A percentile compares a stretch with the other conserved stretches of the same genome.
Conservation (phyloP, 1,139 yeast species). For the Spathaspora sp. region DNA sequence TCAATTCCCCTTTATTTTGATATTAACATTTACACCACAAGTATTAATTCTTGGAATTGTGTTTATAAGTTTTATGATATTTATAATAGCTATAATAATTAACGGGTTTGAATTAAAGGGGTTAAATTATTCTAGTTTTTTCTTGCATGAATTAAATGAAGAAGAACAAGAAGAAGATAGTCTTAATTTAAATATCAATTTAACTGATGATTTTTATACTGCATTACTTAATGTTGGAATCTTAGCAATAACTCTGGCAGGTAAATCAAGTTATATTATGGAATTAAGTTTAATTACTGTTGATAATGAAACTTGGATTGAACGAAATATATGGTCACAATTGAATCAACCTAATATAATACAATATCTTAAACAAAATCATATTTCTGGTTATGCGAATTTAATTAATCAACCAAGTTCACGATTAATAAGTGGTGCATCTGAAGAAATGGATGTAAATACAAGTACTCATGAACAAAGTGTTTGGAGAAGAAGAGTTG, state of each 20-base stretch:
- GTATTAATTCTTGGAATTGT: slow-evolving; percentile 51
- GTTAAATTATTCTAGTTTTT: slow-evolving; percentile 49
- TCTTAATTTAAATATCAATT: slow-evolving; percentile 24
- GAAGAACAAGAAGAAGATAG: slow-evolving; percentile 39
- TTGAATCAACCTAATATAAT: slow-evolving; percentile 9
- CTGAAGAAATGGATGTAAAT: slow-evolving; percentile 12
- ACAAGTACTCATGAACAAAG: slow-evolving; percentile 14
- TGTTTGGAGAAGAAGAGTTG: slow-evolving; percentile 23
- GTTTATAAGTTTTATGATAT: slow-evolving; percentile 49
- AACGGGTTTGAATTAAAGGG: slow-evolving; percentile 52
- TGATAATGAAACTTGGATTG: slow-evolving; percentile 62
- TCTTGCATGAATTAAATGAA: slow-evolving; percentile 29
- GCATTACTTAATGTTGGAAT: slow-evolving; percentile 60
- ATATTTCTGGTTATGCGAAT: slow-evolving; percentile 33
- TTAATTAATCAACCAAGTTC: slow-evolving; percentile 30
- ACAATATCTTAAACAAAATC: slow-evolving; percentile 18
- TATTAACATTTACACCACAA: slow-evolving; percentile 63
- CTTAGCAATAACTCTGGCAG: slow-evolving; percentile 64
- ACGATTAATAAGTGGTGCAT: slow-evolving; percentile 23
- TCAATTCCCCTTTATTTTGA: slow-evolving; percentile 53
- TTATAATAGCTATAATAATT: slow-evolving; percentile 55
- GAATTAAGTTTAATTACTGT: slow-evolving; percentile 53
- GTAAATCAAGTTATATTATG: slow-evolving; percentile 62
- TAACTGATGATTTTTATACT: slow-evolving; percentile 66
- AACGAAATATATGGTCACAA: slow-evolving; percentile 31